Percentiles rank a stretch among this genome's conserved stretches.
Evolutionary conservation across 1,284 basidiomycete genomes (phyloP).

Genomic region (Puccinia polysora): DNA sequence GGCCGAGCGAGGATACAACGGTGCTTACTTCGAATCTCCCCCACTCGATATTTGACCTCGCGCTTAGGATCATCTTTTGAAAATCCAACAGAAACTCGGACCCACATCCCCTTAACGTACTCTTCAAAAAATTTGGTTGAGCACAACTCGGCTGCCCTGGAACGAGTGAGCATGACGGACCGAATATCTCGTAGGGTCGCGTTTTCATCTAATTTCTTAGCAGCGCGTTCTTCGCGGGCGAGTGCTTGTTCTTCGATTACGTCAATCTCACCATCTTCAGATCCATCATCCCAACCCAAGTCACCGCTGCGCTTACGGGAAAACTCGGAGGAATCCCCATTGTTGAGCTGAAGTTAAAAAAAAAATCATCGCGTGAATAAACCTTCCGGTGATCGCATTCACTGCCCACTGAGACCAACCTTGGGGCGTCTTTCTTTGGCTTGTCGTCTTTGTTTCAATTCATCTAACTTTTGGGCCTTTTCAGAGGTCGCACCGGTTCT

Average conservation of each 20-base stretch:
- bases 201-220: slow-evolving; percentile 23
- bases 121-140: slow-evolving; percentile 39
- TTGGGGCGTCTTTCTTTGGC: slow-evolving; percentile 33
- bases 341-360: slow-evolving; percentile 3
- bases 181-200: slow-evolving; percentile 23
- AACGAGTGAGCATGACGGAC: slow-evolving; percentile 36
- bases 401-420: neutral
- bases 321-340: neutral
- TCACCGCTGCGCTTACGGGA: slow-evolving; percentile 6
- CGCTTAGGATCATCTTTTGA: slow-evolving; percentile 42
- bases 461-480: slow-evolving; percentile 42
- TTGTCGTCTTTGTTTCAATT: slow-evolving; percentile 39
- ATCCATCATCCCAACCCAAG: slow-evolving; percentile 2
- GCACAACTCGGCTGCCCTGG: slow-evolving; percentile 35
- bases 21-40: slow-evolving; percentile 19
- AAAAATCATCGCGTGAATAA: neutral
- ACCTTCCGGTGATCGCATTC: too few species aligned
- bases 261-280: slow-evolving; percentile 35
- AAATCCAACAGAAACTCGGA: slow-evolving; percentile 38
- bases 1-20: too few species aligned
- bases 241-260: slow-evolving; percentile 16
- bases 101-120: slow-evolving; percentile 40
- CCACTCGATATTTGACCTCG: slow-evolving; percentile 40
- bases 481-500: slow-evolving; percentile 24
- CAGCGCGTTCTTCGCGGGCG: neutral